Evolutionary conservation across 371 early-diverging fungal genomes (phyloP).

Genomic region (Rhizomucor pusillus): DNA sequence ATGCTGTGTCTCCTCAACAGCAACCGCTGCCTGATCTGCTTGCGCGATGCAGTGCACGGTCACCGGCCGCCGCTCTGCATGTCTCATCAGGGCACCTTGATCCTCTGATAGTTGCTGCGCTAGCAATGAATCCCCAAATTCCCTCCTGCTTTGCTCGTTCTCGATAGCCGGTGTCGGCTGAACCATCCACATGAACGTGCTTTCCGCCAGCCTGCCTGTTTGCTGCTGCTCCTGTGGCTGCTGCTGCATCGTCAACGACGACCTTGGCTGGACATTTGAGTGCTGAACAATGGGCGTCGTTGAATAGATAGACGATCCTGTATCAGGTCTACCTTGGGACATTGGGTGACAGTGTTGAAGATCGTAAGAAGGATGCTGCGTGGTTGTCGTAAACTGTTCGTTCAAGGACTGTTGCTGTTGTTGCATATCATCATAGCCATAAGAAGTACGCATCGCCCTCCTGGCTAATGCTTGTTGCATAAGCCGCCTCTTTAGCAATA

Average conservation of each 20-base stretch:
- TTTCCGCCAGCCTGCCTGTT: slow-evolving; percentile 52
- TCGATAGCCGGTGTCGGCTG: slow-evolving; percentile 10
- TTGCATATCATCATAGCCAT: too few species aligned
- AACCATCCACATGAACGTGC: slow-evolving; percentile 41
- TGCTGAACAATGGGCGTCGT: slow-evolving; percentile 13
- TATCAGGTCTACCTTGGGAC: slow-evolving; percentile 4
- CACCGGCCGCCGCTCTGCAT: slow-evolving; percentile 16
- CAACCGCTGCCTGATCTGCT: slow-evolving; percentile 10
- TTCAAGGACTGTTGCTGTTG: too few species aligned
- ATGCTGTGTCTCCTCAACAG: slow-evolving; percentile 6
- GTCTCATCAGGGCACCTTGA: slow-evolving; percentile 15
- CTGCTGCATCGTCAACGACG: slow-evolving; percentile 49
- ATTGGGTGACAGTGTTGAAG: not conserved
- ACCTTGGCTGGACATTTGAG: not conserved
- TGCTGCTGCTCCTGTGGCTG: too few species aligned
- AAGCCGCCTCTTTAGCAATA: too few species aligned
- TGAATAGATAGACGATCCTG: slow-evolving; percentile 14
- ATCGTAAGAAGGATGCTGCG: not conserved
- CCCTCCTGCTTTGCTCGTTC: slow-evolving; percentile 22
- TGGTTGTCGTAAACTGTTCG: slow-evolving; percentile 6
- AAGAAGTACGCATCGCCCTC: too few species aligned
- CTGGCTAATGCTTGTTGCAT: too few species aligned
- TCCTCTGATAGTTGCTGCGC: slow-evolving; percentile 18
- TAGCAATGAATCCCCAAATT: slow-evolving; percentile 19
- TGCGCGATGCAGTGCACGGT: slow-evolving; percentile 4